phyloP scores from a whole-genome alignment of 2,329 filamentous ascomycete genomes.

The Xenosphaeropsis pyriputrescens region DNA sequence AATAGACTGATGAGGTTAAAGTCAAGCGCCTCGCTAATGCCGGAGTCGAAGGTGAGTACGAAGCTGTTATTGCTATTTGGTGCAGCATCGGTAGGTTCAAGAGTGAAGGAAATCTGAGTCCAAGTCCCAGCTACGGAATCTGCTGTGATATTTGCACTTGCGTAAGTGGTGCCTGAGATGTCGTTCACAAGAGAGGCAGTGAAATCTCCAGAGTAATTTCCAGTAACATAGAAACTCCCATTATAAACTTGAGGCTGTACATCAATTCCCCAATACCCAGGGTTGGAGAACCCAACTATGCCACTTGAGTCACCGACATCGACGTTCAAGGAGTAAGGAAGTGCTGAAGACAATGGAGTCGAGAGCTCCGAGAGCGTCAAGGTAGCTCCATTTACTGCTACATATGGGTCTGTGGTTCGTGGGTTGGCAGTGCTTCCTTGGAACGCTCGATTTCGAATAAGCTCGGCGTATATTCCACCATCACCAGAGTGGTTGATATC shows the following conservation, averaged over 20 bases:
- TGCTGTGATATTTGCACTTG: constrained; percentile 7
- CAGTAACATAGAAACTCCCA: constrained; percentile 13
- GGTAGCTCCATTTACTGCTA: constrained; percentile 7
- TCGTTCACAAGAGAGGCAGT: constrained; percentile 15
- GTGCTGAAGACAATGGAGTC: constrained; percentile 10
- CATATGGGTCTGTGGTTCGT: constrained; percentile 27
- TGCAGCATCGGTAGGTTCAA: constrained; percentile 7
- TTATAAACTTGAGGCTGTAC: constrained; percentile 13
- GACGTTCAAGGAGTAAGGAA: constrained; percentile 13
- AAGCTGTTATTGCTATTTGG: constrained; percentile 35
- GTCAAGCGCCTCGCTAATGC: constrained; percentile 26
- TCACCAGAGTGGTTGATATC: constrained; percentile 17
- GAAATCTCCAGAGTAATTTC: constrained; percentile 10
- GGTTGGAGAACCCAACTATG: constrained; percentile 32
- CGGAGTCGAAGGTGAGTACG: constrained; percentile 33
- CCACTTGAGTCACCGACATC: constrained; percentile 17
- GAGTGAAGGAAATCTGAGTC: constrained; percentile 9
- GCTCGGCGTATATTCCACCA: constrained; percentile 40
- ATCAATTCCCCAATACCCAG: constrained; percentile 40
- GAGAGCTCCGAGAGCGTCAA: constrained; percentile 18
- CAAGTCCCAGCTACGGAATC: constrained; percentile 6
- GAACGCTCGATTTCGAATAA: constrained; percentile 58
- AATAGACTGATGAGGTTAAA: constrained; percentile 46
- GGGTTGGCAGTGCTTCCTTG: constrained; percentile 31
- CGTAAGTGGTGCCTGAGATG: constrained; percentile 7